Evolutionary conservation across 1,284 basidiomycete genomes (phyloP), one percentile per base, ranked within the genome.

Genomic region (Gymnopus androsaceus): DNA sequence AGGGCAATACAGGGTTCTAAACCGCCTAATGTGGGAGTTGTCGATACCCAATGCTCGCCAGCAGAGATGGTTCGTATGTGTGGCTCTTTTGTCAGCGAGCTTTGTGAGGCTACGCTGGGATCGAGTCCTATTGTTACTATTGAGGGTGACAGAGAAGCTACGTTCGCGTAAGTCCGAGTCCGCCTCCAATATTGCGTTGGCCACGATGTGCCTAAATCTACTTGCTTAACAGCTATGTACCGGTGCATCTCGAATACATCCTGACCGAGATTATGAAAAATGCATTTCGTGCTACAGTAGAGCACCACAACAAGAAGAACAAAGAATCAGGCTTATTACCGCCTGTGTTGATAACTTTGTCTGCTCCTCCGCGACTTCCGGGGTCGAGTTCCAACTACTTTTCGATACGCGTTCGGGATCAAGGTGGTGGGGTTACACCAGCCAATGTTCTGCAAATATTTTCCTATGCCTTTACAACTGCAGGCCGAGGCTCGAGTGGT

Each of bases 401-500:
- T 54, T 88, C 87, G 27, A 78, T 95, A 38, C 82, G 94, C 34
- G 80, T 95, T 23, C 81, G 94, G 30, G 93, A 95, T 64, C 85
- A 92, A 64, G 94, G 94, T 3, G 93, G 92, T 15, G 93, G 93
- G 3, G 87, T 95, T 34, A 78, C 85, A 1, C 86, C 86, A 3
- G 73, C 79, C 7, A 84, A 94, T 67, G 83, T 95, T 75, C 74
- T 81, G 15, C 81, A 85, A 50, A 89, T 95, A 55, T 95, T 95
- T 70, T 91, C 90, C 21, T 95, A 95, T 68, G 92, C 92, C 5
- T 95, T 94, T 69, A 94, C 93, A 2, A 95, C 93, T 3, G 89
- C 88, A 12, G 83, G 82, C n/a, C 68, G 72, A 52, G 69, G 66
- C 3, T 75, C 78, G 3, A 71, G 74, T 30, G 52, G 60, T 12